Conservation (phyloP, 129 eudicot genomes). For the Solidago caesia region DNA sequence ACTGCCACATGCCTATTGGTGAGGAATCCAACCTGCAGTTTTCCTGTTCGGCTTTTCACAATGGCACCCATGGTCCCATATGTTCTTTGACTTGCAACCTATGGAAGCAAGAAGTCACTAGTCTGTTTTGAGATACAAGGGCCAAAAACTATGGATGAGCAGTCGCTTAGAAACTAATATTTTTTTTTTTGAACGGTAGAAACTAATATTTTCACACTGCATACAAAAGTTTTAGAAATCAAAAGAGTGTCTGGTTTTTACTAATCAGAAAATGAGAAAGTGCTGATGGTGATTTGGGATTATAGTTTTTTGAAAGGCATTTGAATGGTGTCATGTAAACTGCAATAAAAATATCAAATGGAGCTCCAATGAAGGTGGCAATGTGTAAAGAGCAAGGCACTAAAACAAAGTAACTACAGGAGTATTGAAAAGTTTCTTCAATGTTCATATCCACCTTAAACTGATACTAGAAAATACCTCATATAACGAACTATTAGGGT, state of each 20-base stretch:
- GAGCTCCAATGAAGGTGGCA: conserved; percentile 5
- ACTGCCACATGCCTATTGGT: conserved; percentile 87
- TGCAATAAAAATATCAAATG: conserved; percentile 2
- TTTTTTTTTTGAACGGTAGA: too few species aligned
- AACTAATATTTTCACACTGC: conserved; percentile 9
- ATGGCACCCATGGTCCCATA: conserved; percentile 85
- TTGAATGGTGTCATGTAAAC: conserved; percentile 6
- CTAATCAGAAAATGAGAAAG: background rate
- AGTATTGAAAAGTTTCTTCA: background rate
- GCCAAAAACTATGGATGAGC: conserved; percentile 12
- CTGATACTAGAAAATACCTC: background rate
- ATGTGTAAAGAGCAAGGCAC: background rate
- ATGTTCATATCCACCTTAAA: background rate
- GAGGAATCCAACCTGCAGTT: conserved; percentile 70
- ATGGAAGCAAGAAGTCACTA: conserved; percentile 28
- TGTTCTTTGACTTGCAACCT: conserved; percentile 85
- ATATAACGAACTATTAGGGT: background rate
- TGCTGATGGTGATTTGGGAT: background rate
- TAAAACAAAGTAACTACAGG: background rate
- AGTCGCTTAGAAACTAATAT: conserved; percentile 1
- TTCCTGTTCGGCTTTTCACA: conserved; percentile 83
- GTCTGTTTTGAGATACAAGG: conserved; percentile 16
- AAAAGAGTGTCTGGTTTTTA: background rate
- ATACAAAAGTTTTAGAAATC: background rate
- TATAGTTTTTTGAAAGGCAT: background rate